phyloP scores from a whole-genome alignment of 1,284 basidiomycete genomes.

The Irpex rosettiformis region DNA sequence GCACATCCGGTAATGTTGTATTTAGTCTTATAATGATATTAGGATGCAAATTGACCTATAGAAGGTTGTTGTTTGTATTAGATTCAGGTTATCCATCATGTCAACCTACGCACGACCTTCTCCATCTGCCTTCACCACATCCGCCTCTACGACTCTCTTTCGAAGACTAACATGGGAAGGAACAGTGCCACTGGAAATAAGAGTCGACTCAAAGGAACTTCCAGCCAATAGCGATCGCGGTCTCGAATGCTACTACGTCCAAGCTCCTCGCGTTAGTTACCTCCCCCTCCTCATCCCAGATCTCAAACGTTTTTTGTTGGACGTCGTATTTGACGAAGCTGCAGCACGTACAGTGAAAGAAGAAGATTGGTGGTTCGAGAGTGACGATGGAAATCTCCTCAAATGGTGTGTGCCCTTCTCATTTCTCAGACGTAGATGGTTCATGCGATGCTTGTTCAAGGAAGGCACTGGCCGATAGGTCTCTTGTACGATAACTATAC shows the following conservation, averaged over 20 bases:
- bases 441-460: constrained; percentile 2
- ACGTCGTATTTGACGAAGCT: constrained; percentile 84
- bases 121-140: constrained; percentile 51
- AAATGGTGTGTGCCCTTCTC: constrained; percentile 66
- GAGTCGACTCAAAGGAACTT: constrained; percentile 80
- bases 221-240: constrained; percentile 84
- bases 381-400: constrained; percentile 65
- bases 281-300: constrained; percentile 87
- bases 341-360: constrained; percentile 71
- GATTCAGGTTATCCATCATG: constrained; percentile 41
- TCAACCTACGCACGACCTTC: constrained; percentile 55
- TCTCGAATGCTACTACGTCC: constrained; percentile 81
- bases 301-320: constrained; percentile 81
- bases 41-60: too few species aligned
- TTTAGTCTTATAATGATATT: not conserved
- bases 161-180: constrained; percentile 82
- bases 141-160: constrained; percentile 68
- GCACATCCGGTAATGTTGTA: not conserved
- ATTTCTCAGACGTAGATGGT: not conserved
- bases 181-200: constrained; percentile 80
- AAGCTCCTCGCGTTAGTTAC: constrained; percentile 88
- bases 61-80: not conserved
- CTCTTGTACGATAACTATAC: constrained; percentile 84
- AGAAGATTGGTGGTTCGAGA: constrained; percentile 95
- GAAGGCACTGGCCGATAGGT: constrained; percentile 95